These are phyloP conservation scores for Debaryomycetaceae sp. DNA, from an alignment of 1,139 yeast genomes.

Conservation along the genomic window DNA sequence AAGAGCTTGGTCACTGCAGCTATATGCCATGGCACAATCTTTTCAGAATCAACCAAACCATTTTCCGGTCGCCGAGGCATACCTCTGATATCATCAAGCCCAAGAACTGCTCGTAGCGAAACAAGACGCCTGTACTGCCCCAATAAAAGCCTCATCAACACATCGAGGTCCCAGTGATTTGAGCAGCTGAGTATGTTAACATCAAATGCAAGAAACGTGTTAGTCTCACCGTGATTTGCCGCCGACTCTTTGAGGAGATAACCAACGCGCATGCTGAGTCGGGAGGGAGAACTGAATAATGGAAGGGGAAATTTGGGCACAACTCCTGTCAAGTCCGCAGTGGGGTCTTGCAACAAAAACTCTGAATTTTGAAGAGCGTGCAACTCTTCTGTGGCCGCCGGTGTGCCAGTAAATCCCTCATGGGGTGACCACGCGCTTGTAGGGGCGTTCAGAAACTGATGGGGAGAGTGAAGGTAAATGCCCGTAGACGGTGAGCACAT, in stretches of 20 bases:
- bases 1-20: constrained; percentile 62
- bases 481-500: constrained; percentile 28
- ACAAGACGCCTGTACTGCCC: constrained; percentile 61
- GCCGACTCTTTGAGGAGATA: constrained; percentile 37
- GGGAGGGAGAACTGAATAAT: constrained; percentile 57
- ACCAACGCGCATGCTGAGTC: constrained; percentile 64
- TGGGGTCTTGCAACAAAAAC: constrained; percentile 34
- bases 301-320: constrained; percentile 54
- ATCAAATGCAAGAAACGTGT: constrained; percentile 35
- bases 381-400: constrained; percentile 6
- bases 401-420: constrained; percentile 14
- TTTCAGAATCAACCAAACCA: constrained; percentile 6
- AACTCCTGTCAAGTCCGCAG: constrained; percentile 53
- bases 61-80: constrained; percentile 3
- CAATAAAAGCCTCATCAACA: constrained; percentile 49
- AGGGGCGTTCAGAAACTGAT: constrained; percentile 26
- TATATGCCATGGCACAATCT: constrained; percentile 72
- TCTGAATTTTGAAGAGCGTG: constrained; percentile 15
- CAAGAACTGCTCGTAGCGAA: constrained; percentile 34
- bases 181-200: constrained; percentile 64
- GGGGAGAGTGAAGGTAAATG: constrained; percentile 26
- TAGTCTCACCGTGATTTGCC: neutral
- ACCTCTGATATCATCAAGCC: constrained; percentile 19
- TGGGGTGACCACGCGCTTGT: constrained; percentile 25
- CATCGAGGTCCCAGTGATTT: constrained; percentile 42